phyloP scores from a whole-genome alignment of 208 protist genomes.

The Trypanosoma avium region DNA sequence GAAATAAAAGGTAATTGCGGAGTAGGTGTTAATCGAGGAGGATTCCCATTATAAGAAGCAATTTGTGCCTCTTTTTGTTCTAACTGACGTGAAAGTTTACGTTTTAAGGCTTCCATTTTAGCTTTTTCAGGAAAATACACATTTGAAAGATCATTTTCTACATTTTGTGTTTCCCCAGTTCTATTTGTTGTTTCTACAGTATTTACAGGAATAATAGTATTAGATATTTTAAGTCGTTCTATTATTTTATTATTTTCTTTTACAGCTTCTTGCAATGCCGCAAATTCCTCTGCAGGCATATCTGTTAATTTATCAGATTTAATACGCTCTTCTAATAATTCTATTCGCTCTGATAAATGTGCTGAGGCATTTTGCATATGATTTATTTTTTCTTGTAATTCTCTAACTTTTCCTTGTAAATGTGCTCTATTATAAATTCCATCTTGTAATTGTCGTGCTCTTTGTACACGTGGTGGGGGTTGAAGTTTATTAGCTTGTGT shows the following conservation, averaged over 20 bases:
- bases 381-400: conserved; percentile 37
- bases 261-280: conserved; percentile 30
- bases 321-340: conserved; percentile 46
- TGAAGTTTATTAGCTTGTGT: conserved; percentile 46
- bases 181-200: too few species aligned
- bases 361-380: conserved; percentile 26
- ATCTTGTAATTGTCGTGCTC: conserved; percentile 62
- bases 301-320: conserved; percentile 20
- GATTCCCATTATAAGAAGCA: not conserved
- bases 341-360: conserved; percentile 38
- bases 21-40: not conserved
- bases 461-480: conserved; percentile 33
- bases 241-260: conserved; percentile 30
- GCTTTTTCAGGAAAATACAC: conserved; percentile 17
- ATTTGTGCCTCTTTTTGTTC: conserved; percentile 17
- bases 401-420: conserved; percentile 40
- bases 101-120: conserved; percentile 11
- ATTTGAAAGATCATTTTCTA: conserved; percentile 8
- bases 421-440: conserved; percentile 59
- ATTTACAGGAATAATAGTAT: too few species aligned
- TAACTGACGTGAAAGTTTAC: conserved; percentile 12
- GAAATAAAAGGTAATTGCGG: too few species aligned
- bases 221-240: conserved; percentile 4
- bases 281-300: conserved; percentile 61
- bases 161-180: not conserved